phyloP scores from a whole-genome alignment of 1,284 basidiomycete species.

The Chondrostereum purpureum region DNA sequence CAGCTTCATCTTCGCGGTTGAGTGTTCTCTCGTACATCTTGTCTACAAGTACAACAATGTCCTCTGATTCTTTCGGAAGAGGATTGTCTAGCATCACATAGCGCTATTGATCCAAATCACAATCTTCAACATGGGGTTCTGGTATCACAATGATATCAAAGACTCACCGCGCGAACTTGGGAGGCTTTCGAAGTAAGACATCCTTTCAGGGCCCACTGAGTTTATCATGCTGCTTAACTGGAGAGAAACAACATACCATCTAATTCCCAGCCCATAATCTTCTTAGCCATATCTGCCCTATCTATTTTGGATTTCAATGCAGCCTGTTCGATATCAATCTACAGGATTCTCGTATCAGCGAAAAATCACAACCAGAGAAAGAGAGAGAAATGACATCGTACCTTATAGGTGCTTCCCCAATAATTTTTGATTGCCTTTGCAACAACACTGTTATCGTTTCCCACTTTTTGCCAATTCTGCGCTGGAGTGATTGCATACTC shows the following conservation, averaged over 20 bases:
- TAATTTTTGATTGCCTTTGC: conserved; percentile 29
- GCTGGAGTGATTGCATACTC: conserved; percentile 33
- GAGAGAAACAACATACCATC: conserved; percentile 11
- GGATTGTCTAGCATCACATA: conserved; percentile 30
- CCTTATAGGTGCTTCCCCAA: conserved; percentile 30
- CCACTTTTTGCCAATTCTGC: conserved; percentile 25
- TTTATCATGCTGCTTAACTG: too few species aligned
- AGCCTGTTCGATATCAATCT: conserved; percentile 33
- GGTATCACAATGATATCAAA: background rate
- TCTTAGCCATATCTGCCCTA: conserved; percentile 28
- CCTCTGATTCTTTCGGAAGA: conserved; percentile 28
- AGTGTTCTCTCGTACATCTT: conserved; percentile 34
- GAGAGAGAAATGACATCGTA: conserved; percentile 14
- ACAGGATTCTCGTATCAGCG: background rate
- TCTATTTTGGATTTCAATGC: conserved; percentile 24
- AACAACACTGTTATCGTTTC: conserved; percentile 25
- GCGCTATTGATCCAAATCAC: conserved; percentile 28
- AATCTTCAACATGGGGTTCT: background rate
- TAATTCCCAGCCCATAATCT: conserved; percentile 33
- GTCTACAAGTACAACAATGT: conserved; percentile 29
- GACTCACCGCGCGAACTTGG: conserved; percentile 34
- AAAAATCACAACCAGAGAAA: background rate
- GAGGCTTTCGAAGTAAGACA: conserved; percentile 30
- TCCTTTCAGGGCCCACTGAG: too few species aligned
- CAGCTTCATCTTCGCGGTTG: conserved; percentile 34